Evolutionary conservation across 148 eudicot genomes (phyloP), one percentile per base, ranked within the genome.

Genomic region (Rhododendron williamsianum): DNA sequence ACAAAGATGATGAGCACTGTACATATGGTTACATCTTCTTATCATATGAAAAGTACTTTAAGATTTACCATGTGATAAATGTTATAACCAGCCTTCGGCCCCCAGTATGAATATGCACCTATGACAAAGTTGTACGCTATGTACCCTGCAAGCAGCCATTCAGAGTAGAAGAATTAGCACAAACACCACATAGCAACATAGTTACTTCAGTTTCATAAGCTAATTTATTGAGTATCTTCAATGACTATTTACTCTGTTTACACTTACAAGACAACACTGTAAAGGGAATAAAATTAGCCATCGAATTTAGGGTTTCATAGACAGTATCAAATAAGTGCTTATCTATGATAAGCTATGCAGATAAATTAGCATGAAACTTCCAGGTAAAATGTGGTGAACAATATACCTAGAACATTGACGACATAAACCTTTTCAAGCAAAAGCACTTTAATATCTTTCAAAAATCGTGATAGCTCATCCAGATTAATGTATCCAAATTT

Each of bases 101-200:
- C 99, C 98, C 98, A 97, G 87, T 97, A 97, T 56, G 99, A 95
- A 88, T 97, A 97, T 79, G 99, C 98, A 80, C 99, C 99, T 84
- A 97, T 82, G 35, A 97, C 99, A 89, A 97, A 97, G 90, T 93
- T 97, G 93, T 97, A 97, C 30, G 96, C 87, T 51, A 94, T 91
- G 86, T 97, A 97, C 76, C 99, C 99, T 97, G 92, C 90, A 89
- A 86, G 86, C 16, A 85, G 83, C 27, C 83, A 81, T 73, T n/a
- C 1, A 51, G 8, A 56, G 25, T 33, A 76, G 23, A 81, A 80
- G 76, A 76, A 76, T 84, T 38, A 82, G 49, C 56, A 69, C 23
- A 71, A 0, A 21, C 48, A 19, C 41, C 41, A 16, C 38, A 36
- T 13, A 25, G 51, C 4, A 76, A 67, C 9, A 63, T n/a, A 63